Evolutionary conservation across 352 stramenopile species (phyloP).

Genomic region (Phytophthora cajani): DNA sequence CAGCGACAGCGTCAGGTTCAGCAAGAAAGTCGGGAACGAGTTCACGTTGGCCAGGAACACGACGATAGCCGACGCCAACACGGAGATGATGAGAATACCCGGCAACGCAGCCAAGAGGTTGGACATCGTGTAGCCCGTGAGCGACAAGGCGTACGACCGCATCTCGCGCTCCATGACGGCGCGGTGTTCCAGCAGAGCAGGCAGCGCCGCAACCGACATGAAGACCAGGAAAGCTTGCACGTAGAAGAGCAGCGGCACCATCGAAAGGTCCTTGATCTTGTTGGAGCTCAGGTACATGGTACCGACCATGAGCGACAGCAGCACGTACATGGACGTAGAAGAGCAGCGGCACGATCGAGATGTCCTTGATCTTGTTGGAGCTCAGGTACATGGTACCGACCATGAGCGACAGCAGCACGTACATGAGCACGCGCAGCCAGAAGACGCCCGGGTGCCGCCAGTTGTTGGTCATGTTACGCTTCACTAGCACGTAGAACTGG

Average conservation of each 20-base stretch:
- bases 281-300: constrained; percentile 80
- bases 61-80: constrained; percentile 62
- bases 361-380: constrained; percentile 32
- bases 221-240: constrained; percentile 91
- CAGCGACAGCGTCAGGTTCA: constrained; percentile 82
- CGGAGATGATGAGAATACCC: constrained; percentile 70
- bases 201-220: constrained; percentile 91
- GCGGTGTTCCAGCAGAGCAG: constrained; percentile 86
- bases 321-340: constrained; percentile 88
- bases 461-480: constrained; percentile 76
- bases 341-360: constrained; percentile 31
- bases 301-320: constrained; percentile 78
- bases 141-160: constrained; percentile 55
- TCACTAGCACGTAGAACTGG: constrained; percentile 68
- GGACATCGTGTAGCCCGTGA: constrained; percentile 79
- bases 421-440: constrained; percentile 87
- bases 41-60: constrained; percentile 64
- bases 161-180: constrained; percentile 87
- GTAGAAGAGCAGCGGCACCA: constrained; percentile 67
- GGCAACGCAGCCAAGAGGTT: constrained; percentile 81
- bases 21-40: constrained; percentile 65
- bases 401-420: constrained; percentile 78
- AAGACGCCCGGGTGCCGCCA: constrained; percentile 78
- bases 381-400: constrained; percentile 81
- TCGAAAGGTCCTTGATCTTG: not conserved